Base-by-base conservation (phyloP, 352 stramenopile genomes). In the Blastocystis sp. region DNA sequence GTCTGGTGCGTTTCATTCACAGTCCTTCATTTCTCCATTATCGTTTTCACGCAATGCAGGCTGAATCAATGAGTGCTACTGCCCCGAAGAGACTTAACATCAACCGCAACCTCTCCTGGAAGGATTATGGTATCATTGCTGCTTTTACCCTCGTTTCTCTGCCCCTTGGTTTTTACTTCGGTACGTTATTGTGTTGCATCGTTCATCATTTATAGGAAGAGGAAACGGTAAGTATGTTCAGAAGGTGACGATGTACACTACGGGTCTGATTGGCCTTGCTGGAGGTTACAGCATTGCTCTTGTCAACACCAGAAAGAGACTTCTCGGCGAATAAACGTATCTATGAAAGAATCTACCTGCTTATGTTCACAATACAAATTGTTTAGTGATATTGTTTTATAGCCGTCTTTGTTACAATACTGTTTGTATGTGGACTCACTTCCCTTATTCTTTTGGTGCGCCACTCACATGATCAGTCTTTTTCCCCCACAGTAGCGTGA, bases 71-170 rank as follows among this genome's bases (percentile, higher is more conserved):
- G 24, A 38, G 28, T 24, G 69, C 68, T 57, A 24, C 57, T 48
- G n/a, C 66, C 60, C 74, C 74, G 1, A 21, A 84, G 74, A 66
- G 74, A 52, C 17, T 84, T 48, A 52, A 52, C 38, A 68, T 84
- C 54, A 52, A 84, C 48, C 74, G 74, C 38, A 70, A 70, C 34
- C 40, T 84, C 21, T 42, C 45, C 38, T 54, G 28, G n/a, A 84
- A 84, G 74, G 74, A 84, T 84, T 84, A 84, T 52, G 52, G 74
- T 57, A 68, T 84, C 42, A 84, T 84, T 11, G 74, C 52, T n/a
- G 74, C 24, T 84, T 42, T 84, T 54, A 68, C 74, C n/a, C 57
- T 84, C 6, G 48, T 84, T 28, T 84, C 74, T n/a, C 60, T 84
- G 38, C 74, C 74, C 24, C 61, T 84, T 57, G 74, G 74, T 40